These are phyloP conservation scores for Teratosphaeria epicoccoides DNA, from an alignment of 2,329 filamentous ascomycete species.

Conservation along the genomic window DNA sequence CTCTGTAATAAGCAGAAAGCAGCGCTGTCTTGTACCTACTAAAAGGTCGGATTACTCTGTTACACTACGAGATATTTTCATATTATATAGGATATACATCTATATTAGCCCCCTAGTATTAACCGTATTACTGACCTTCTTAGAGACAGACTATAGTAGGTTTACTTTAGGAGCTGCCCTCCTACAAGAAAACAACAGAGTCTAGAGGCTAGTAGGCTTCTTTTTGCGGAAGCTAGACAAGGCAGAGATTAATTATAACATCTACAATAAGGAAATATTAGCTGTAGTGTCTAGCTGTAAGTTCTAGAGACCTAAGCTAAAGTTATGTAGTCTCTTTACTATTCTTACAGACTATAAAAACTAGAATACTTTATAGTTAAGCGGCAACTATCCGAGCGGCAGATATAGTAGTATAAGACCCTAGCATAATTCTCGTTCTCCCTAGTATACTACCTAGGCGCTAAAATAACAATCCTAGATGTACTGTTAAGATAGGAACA, in stretches of 20 bases:
- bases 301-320: conserved; percentile 15
- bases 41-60: no score
- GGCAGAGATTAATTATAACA: conserved; percentile 17
- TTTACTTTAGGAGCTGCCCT: conserved; percentile 5
- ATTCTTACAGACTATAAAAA: conserved; percentile 22
- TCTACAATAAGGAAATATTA: conserved; percentile 25
- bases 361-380: conserved; percentile 21
- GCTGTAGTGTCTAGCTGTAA: conserved; percentile 19
- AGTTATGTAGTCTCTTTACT: conserved; percentile 7
- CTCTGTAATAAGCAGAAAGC: no score
- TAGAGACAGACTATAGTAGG: conserved; percentile 11
- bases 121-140: conserved; percentile 10
- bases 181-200: conserved; percentile 3
- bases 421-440: conserved; percentile 2
- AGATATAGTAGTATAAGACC: conserved; percentile 7
- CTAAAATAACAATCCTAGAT: conserved; percentile 1
- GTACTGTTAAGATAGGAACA: conserved; percentile 3
- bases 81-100: conserved; percentile 8
- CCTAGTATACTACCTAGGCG: conserved; percentile 4
- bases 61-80: no score
- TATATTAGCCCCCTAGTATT: conserved; percentile 5
- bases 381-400: conserved; percentile 8
- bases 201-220: no score
- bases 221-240: conserved; percentile 15
- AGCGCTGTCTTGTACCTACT: no score